phyloP scores from a whole-genome alignment of 208 protist genomes.

The Porcisia deanei region DNA sequence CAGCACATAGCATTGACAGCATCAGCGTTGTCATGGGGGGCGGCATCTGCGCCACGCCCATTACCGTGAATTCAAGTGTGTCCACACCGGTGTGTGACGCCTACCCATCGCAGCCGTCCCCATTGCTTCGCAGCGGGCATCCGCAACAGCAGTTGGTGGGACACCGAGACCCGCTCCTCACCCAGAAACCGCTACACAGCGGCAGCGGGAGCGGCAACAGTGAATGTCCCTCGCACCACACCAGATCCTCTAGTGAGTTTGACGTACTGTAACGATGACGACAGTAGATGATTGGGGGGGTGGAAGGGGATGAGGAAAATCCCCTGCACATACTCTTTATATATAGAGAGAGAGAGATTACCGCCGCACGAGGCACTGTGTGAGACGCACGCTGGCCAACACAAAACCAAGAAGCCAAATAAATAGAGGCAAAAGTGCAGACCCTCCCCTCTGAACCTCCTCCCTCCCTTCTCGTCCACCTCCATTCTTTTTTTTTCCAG shows the following conservation, averaged over 20 bases:
- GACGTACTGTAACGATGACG: constrained; percentile 5
- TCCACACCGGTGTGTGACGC: constrained; percentile 19
- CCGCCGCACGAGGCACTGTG: no score
- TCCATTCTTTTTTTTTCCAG: neutral
- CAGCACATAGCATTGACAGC: constrained; percentile 1
- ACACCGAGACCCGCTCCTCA: neutral
- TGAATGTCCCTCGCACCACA: constrained; percentile 7
- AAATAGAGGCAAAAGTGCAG: no score
- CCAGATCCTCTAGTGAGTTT: constrained; percentile 29
- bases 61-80: neutral
- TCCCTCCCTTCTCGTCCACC: neutral
- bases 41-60: neutral
- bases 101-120: neutral
- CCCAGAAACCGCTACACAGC: no score
- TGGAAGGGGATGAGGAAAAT: no score
- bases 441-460: neutral
- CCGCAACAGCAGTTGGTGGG: constrained; percentile 8
- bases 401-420: no score
- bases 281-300: no score
- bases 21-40: neutral
- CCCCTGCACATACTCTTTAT: no score
- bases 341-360: no score
- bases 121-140: neutral
- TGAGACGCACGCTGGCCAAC: no score
- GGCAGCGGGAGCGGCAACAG: neutral